These are phyloP conservation scores for Marasmius tenuissimus DNA, from an alignment of 1,284 basidiomycete genomes.

Conservation along the genomic window DNA sequence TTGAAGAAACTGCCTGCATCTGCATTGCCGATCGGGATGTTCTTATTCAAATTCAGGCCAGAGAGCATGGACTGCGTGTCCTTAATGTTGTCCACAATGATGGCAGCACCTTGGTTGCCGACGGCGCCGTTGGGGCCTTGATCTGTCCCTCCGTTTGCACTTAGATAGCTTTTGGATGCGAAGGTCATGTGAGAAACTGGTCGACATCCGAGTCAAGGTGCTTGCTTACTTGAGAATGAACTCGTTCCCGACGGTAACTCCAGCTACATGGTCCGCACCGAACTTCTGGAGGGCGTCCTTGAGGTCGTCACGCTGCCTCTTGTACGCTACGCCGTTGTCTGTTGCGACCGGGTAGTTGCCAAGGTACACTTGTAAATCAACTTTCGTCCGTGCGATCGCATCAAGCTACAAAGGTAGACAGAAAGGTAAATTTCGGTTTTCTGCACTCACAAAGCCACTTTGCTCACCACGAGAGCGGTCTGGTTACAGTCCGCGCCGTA, in stretches of 20 bases:
- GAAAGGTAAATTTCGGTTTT: background rate
- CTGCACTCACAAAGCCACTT: background rate
- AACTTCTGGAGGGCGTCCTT: constrained; percentile 17
- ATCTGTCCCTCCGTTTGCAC: constrained; percentile 26
- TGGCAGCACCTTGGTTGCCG: constrained; percentile 31
- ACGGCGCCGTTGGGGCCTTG: constrained; percentile 39
- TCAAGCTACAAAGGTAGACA: constrained; percentile 8
- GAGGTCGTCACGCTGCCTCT: constrained; percentile 19
- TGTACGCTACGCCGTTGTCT: constrained; percentile 39
- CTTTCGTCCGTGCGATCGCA: constrained; percentile 72
- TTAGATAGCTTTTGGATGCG: constrained; percentile 39
- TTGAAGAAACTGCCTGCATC: constrained; percentile 81
- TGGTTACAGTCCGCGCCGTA: constrained; percentile 64
- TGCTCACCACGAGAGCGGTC: constrained; percentile 47
- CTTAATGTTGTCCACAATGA: constrained; percentile 46
- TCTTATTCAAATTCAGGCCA: constrained; percentile 41
- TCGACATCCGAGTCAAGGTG: background rate
- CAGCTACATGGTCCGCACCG: constrained; percentile 56
- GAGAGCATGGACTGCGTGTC: constrained; percentile 50
- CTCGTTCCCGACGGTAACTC: constrained; percentile 70
- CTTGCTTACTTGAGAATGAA: constrained; percentile 57
- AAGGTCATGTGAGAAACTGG: background rate
- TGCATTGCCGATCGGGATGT: constrained; percentile 68
- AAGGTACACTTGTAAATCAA: constrained; percentile 68
- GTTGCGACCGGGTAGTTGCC: constrained; percentile 63